A percentile compares a stretch with the other conserved stretches of the same genome.
Conservation (phyloP, 2,329 filamentous ascomycete species). For the Nannizziopsis barbatae region DNA sequence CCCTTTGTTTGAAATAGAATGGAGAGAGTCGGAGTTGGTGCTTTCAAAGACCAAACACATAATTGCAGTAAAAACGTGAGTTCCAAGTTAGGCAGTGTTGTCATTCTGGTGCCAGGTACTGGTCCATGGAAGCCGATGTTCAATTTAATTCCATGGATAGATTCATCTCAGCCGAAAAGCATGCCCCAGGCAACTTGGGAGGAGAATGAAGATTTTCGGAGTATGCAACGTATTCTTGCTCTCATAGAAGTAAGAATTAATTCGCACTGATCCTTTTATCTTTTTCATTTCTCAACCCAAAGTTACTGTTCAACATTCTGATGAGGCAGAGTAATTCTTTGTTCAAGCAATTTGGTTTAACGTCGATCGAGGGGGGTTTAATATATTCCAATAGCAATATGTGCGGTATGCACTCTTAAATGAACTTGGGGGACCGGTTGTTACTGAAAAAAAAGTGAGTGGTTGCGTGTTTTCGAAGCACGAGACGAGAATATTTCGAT, state of each 20-base stretch:
- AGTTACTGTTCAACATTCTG: conserved; percentile 29
- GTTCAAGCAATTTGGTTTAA: conserved; percentile 20
- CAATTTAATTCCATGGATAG: no score
- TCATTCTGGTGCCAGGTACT: conserved; percentile 7
- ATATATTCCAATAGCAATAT: conserved; percentile 25
- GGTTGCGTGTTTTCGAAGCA: neutral
- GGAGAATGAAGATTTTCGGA: no score
- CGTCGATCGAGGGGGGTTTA: conserved; percentile 23
- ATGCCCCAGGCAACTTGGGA: no score
- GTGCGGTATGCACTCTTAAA: conserved; percentile 33
- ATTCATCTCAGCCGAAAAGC: no score
- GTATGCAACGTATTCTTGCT: no score
- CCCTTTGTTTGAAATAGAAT: no score
- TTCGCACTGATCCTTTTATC: neutral
- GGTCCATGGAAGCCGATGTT: no score
- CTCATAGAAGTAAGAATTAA: no score
- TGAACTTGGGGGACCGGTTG: conserved; percentile 43
- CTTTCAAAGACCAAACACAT: conserved; percentile 19
- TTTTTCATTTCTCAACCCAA: conserved; percentile 17
- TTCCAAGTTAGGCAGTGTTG: no score
- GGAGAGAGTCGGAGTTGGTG: conserved; percentile 22
- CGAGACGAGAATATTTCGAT: conserved; percentile 7
- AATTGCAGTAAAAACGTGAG: no score
- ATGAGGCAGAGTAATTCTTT: conserved; percentile 20
- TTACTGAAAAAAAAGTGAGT: conserved; percentile 29